A percentile compares a stretch with the other conserved stretches of the same genome.
These are phyloP conservation scores for Polyplosphaeria fusca DNA, from an alignment of 495 filamentous ascomycete genomes.

Conservation along the genomic window DNA sequence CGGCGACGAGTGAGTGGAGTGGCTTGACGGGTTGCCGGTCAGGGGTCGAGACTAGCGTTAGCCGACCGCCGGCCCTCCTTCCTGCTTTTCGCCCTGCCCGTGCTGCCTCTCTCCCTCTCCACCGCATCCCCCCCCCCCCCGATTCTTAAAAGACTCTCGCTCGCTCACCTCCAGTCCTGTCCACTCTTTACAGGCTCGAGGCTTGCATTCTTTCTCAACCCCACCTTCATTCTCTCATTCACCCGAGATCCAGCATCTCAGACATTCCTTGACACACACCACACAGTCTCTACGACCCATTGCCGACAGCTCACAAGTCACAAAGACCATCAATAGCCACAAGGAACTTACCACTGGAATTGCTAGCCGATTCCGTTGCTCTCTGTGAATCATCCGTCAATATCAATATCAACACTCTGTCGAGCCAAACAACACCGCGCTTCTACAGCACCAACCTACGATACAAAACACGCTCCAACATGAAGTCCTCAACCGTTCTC, in stretches of 20 bases:
- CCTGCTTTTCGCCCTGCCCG: neutral
- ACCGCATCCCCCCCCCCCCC: neutral
- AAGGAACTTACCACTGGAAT: conserved; percentile 11
- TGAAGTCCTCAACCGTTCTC: conserved; percentile 31
- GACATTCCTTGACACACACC: conserved; percentile 17
- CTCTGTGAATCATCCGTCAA: conserved; percentile 3
- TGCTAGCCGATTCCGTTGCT: conserved; percentile 25
- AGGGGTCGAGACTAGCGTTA: neutral
- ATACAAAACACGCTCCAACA: conserved; percentile 4
- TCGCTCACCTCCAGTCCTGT: conserved; percentile 24
- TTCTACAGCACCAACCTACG: conserved; percentile 22
- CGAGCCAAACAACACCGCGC: conserved; percentile 1
- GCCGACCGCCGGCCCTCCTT: neutral
- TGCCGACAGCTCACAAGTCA: neutral
- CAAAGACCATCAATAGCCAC: neutral
- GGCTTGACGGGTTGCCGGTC: neutral
- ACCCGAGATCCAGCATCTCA: conserved; percentile 29
- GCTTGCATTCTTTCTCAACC: conserved; percentile 14
- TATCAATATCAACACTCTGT: conserved; percentile 10
- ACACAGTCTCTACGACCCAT: conserved; percentile 12
- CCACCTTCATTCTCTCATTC: conserved; percentile 15
- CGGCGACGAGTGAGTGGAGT: neutral
- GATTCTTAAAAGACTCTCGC: conserved; percentile 13
- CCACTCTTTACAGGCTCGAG: conserved; percentile 34
- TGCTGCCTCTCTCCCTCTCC: conserved; percentile 6